Evolutionary conservation across 2,329 filamentous ascomycete genomes (phyloP).

Genomic region (Ascocoryne sarcoides): DNA sequence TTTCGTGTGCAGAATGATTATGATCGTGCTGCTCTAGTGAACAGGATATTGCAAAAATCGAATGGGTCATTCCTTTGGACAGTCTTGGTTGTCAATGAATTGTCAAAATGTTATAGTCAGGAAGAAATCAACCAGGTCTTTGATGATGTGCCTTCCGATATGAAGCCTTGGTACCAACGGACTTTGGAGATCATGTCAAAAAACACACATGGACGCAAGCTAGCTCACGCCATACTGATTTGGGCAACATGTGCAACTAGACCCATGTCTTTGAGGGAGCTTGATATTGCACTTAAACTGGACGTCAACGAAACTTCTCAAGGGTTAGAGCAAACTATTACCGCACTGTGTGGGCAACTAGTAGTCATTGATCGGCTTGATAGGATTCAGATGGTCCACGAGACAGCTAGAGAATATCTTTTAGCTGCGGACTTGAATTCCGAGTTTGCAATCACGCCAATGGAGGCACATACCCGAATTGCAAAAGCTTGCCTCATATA

Average conservation of each 20-base stretch:
- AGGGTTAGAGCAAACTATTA: constrained; percentile 19
- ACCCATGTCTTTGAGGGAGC: constrained; percentile 20
- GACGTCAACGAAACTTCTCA: constrained; percentile 22
- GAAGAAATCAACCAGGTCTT: constrained; percentile 2
- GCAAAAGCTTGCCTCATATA: constrained; percentile 22
- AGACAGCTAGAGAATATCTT: constrained; percentile 26
- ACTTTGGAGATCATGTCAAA: constrained; percentile 9
- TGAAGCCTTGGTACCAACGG: constrained; percentile 28
- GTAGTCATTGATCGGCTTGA: constrained; percentile 19
- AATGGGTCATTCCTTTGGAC: constrained; percentile 9
- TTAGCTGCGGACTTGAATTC: constrained; percentile 8
- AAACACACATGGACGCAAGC: constrained; percentile 19
- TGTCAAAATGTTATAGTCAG: neutral
- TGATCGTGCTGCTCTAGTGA: constrained; percentile 17
- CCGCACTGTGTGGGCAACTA: constrained; percentile 27
- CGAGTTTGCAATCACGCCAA: constrained; percentile 19
- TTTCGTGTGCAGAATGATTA: constrained; percentile 13
- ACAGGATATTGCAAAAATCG: constrained; percentile 30
- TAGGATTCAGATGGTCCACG: constrained; percentile 23
- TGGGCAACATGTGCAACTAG: constrained; percentile 24
- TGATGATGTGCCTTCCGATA: constrained; percentile 19
- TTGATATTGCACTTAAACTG: constrained; percentile 20
- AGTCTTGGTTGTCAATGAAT: constrained; percentile 1
- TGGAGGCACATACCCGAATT: constrained; percentile 19
- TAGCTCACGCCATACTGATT: constrained; percentile 23